These are phyloP conservation scores for Coelastrella sp. DNA, from an alignment of 139 green algal genomes.

Conservation along the genomic window DNA sequence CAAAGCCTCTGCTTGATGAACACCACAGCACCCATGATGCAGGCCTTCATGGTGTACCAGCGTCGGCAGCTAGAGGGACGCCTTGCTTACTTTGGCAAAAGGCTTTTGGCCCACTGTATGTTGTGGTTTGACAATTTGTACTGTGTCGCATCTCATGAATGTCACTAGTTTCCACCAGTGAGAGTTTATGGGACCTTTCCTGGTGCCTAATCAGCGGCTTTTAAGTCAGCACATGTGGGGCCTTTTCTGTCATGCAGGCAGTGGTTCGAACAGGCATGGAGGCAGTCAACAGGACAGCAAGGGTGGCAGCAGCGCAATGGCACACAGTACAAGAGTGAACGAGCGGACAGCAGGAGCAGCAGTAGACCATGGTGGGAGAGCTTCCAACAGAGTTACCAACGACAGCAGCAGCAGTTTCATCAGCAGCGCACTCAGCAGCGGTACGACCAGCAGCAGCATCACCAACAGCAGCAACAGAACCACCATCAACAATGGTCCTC, in stretches of 20 bases:
- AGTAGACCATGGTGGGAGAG: constrained; percentile 40
- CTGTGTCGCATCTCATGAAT: too few species aligned
- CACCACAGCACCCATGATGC: too few species aligned
- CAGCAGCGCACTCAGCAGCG: background rate
- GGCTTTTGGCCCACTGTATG: too few species aligned
- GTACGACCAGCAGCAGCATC: background rate
- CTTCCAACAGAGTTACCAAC: constrained; percentile 22
- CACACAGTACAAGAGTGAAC: background rate
- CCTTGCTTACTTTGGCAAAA: too few species aligned
- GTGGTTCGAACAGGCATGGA: constrained; percentile 44
- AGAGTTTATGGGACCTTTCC: too few species aligned
- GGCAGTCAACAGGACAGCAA: constrained; percentile 3
- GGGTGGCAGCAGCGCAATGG: constrained; percentile 12
- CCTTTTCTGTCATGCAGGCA: constrained; percentile 23
- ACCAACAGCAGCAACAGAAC: constrained; percentile 20
- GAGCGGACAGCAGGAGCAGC: constrained; percentile 26
- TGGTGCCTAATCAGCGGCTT: too few species aligned
- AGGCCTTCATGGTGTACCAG: too few species aligned
- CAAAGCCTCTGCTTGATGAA: too few species aligned
- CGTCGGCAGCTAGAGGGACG: too few species aligned
- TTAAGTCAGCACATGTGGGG: too few species aligned
- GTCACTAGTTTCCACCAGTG: too few species aligned
- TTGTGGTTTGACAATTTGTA: too few species aligned
- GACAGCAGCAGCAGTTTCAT: background rate
- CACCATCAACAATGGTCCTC: background rate